Evolutionary conservation across 495 filamentous ascomycete genomes (phyloP).

Genomic region (Penicillium argentinense): DNA sequence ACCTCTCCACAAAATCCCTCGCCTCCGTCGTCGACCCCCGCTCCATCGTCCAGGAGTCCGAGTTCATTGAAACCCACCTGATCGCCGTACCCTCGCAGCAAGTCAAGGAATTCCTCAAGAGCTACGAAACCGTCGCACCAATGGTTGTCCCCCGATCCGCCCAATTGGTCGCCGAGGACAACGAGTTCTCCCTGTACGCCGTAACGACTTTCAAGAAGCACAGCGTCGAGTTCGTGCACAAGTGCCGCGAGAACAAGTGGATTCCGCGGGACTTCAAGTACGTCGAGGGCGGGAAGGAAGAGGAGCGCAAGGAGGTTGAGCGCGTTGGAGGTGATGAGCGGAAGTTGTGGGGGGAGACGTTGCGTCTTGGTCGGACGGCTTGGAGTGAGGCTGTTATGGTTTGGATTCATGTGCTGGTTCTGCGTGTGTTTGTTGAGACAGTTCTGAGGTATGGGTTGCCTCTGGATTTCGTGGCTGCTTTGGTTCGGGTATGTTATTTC

Average conservation of each 20-base stretch:
- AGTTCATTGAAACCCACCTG: constrained; percentile 95
- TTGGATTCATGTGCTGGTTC: constrained; percentile 85
- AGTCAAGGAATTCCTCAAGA: constrained; percentile 82
- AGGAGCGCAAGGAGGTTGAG: constrained; percentile 81
- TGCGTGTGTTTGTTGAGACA: constrained; percentile 96
- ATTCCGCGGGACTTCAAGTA: constrained; percentile 93
- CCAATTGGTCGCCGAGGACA: constrained; percentile 71
- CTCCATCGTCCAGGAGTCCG: constrained; percentile 80
- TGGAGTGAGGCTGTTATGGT: constrained; percentile 96
- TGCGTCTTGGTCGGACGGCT: constrained; percentile 78
- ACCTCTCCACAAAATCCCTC: constrained; percentile 91
- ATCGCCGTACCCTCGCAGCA: constrained; percentile 77
- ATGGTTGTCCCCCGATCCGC: constrained; percentile 91
- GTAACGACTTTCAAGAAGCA: constrained; percentile 94
- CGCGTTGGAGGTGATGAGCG: constrained; percentile 75
- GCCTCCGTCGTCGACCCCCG: constrained; percentile 79
- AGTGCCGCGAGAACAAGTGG: constrained; percentile 88
- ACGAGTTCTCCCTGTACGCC: constrained; percentile 83
- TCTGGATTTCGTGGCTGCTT: constrained; percentile 77
- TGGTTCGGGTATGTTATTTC: constrained; percentile 69
- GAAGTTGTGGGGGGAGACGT: constrained; percentile 87
- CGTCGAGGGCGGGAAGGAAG: constrained; percentile 82
- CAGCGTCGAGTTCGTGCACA: constrained; percentile 79
- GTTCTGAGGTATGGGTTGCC: constrained; percentile 92
- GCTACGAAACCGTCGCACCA: constrained; percentile 81